These are phyloP conservation scores for Jatropha podagrica DNA, from an alignment of 441 rosid species.

Conservation along the genomic window DNA sequence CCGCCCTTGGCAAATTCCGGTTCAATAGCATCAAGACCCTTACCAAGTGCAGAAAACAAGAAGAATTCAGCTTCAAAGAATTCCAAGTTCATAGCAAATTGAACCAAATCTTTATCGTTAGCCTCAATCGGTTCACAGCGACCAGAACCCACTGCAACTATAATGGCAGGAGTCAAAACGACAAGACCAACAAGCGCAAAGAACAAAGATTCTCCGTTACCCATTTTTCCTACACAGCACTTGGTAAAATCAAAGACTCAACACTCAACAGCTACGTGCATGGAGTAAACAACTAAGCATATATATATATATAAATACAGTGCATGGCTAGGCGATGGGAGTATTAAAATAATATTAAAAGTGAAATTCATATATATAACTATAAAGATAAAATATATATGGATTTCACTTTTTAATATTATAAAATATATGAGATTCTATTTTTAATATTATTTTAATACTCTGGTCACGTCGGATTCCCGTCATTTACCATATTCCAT, in stretches of 20 bases:
- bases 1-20: constrained; percentile 54
- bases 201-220: neutral
- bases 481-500: too few relatives aligned
- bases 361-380: too few relatives aligned
- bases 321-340: too few relatives aligned
- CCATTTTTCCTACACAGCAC: constrained; percentile 14
- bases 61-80: constrained; percentile 58
- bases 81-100: constrained; percentile 61
- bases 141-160: neutral
- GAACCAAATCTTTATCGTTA: constrained; percentile 41
- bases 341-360: too few relatives aligned
- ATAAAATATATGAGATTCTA: too few relatives aligned
- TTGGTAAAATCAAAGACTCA: neutral
- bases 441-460: too few relatives aligned
- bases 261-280: neutral
- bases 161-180: neutral
- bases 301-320: neutral
- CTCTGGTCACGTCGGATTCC: too few relatives aligned
- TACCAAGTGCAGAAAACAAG: constrained; percentile 39
- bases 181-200: neutral
- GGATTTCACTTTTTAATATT: too few relatives aligned
- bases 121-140: constrained; percentile 34
- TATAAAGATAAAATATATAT: too few relatives aligned
- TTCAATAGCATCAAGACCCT: constrained; percentile 47
- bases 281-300: neutral